phyloP scores from a whole-genome alignment of 768 basidiomycete species.

The Mycena alexandri region DNA sequence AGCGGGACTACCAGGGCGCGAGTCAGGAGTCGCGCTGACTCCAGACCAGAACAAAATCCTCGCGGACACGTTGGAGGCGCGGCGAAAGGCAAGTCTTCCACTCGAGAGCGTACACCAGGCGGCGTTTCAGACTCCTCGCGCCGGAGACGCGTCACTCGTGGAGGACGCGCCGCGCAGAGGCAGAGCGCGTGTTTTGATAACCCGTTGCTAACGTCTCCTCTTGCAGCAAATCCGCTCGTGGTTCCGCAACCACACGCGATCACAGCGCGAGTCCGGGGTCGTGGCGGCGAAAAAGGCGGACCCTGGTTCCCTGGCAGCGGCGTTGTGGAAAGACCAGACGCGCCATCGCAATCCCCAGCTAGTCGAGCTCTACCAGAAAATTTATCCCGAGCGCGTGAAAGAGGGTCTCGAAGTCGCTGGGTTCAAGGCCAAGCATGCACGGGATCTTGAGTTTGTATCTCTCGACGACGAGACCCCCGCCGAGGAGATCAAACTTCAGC shows the following conservation, averaged over 20 bases:
- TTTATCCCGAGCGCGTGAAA: background rate
- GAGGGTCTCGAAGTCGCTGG: slow-evolving; percentile 1
- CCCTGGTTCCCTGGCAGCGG: background rate
- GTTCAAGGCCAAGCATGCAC: background rate
- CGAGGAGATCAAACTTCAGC: background rate
- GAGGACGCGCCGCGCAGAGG: no score
- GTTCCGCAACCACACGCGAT: slow-evolving; percentile 9
- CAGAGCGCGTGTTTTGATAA: no score
- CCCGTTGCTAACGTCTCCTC: no score
- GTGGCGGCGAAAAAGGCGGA: background rate
- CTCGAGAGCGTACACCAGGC: background rate
- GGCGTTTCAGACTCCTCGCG: background rate
- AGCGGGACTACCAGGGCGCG: background rate
- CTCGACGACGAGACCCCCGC: background rate
- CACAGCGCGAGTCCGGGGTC: background rate
- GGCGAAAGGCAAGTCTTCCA: background rate
- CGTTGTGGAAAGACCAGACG: background rate
- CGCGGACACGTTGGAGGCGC: background rate
- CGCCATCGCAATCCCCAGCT: slow-evolving; percentile 13
- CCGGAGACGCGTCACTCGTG: no score
- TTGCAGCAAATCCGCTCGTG: slow-evolving; percentile 20
- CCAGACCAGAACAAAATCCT: background rate
- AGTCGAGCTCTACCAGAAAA: slow-evolving; percentile 6
- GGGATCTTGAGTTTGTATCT: background rate
- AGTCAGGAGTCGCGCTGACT: background rate